phyloP scores from a whole-genome alignment of 805 yeast genomes.

The Saccharomycopsis sp. region DNA sequence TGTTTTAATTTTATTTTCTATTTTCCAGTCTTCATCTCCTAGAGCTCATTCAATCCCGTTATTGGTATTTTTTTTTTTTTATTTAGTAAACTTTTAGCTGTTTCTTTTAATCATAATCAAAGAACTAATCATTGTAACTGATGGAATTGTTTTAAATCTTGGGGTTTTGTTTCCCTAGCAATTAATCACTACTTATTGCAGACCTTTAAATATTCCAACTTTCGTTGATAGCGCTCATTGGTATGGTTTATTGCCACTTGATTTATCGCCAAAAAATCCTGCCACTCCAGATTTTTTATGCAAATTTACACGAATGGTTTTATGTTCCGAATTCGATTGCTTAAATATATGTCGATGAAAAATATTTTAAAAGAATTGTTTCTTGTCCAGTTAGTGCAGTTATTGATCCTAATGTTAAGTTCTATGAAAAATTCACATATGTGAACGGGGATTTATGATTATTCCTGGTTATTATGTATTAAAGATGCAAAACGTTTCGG shows the following conservation, averaged over 20 bases:
- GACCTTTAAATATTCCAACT: conserved; percentile 36
- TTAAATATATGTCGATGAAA: conserved; percentile 43
- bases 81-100: too few species aligned
- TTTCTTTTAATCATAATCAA: too few species aligned
- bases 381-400: conserved; percentile 48
- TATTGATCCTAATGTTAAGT: too few species aligned
- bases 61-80: too few species aligned
- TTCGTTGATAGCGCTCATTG: conserved; percentile 69
- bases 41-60: too few species aligned
- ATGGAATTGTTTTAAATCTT: conserved; percentile 55
- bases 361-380: conserved; percentile 39
- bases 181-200: conserved; percentile 34
- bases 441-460: conserved; percentile 42
- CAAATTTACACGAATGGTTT: conserved; percentile 66
- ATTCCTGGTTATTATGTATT: conserved; percentile 32
- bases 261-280: too few species aligned
- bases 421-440: conserved; percentile 35
- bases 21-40: too few species aligned
- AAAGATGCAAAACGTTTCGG: conserved; percentile 45
- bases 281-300: conserved; percentile 45
- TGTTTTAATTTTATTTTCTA: too few species aligned
- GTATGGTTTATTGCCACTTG: conserved; percentile 35
- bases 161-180: conserved; percentile 49
- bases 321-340: conserved; percentile 50
- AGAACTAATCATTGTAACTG: too few species aligned